A percentile compares a stretch with the other conserved stretches of the same genome.
Conservation (phyloP, 495 filamentous ascomycete species). For the Xylaria palmicola region DNA sequence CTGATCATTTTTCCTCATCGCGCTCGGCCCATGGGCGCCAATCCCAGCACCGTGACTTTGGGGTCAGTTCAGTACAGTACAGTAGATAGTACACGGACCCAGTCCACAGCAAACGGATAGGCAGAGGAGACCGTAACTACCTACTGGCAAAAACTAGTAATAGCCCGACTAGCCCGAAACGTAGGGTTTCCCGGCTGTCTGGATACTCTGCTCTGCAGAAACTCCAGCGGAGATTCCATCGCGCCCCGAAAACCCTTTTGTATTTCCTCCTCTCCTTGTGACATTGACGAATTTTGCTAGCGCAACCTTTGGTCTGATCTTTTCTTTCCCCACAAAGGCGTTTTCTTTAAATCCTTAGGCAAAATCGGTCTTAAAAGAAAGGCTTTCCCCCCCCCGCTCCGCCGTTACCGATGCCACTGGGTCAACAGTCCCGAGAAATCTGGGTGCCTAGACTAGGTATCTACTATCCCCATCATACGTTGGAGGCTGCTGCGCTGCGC, state of each 20-base stretch:
- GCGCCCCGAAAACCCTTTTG: background rate
- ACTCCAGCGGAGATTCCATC: background rate
- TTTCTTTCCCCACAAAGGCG: slow-evolving; percentile 7
- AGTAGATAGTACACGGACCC: too few relatives aligned
- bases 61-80: too few relatives aligned
- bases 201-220: background rate
- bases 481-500: too few relatives aligned
- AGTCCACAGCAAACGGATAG: too few relatives aligned
- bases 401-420: too few relatives aligned
- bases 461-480: too few relatives aligned
- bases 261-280: background rate
- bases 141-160: too few relatives aligned
- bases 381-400: too few relatives aligned
- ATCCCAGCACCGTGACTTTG: background rate
- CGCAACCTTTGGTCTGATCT: too few relatives aligned
- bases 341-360: slow-evolving; percentile 2
- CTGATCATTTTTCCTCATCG: background rate
- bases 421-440: too few relatives aligned
- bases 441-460: too few relatives aligned
- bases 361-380: background rate
- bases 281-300: background rate
- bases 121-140: too few relatives aligned
- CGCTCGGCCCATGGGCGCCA: background rate
- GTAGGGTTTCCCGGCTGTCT: background rate
- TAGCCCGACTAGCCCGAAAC: background rate